Evolutionary conservation across 2,329 filamentous ascomycete genomes (phyloP).

Genomic region (Stenocarpella maydis): DNA sequence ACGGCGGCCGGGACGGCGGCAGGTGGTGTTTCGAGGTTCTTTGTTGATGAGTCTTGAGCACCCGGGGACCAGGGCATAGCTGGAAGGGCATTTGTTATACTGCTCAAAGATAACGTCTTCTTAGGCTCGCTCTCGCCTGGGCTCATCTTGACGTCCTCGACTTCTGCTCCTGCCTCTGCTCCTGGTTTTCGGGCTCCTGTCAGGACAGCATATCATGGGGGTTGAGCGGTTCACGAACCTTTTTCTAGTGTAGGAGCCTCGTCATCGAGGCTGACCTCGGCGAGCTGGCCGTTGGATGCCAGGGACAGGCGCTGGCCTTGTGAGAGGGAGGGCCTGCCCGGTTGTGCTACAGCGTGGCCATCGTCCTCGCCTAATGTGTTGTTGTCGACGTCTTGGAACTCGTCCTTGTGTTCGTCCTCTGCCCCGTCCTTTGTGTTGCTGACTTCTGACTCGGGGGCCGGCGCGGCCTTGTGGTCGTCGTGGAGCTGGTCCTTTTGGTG

Average conservation of each 20-base stretch:
- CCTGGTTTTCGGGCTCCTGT: neutral
- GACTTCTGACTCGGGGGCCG: constrained; percentile 34
- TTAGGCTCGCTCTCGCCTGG: constrained; percentile 57
- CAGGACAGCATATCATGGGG: constrained; percentile 29
- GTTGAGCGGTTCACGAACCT: constrained; percentile 33
- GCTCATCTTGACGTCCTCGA: constrained; percentile 43
- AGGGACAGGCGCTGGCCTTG: constrained; percentile 55
- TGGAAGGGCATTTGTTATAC: constrained; percentile 76
- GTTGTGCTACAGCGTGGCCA: constrained; percentile 27
- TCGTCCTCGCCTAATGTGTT: constrained; percentile 35
- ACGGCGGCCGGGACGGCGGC: constrained; percentile 39
- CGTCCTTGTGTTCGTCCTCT: constrained; percentile 44
- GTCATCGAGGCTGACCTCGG: constrained; percentile 74
- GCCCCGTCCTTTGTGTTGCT: constrained; percentile 44
- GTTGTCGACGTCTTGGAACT: constrained; percentile 39
- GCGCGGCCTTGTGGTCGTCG: constrained; percentile 15
- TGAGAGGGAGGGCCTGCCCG: constrained; percentile 47
- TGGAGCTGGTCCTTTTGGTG: constrained; percentile 38
- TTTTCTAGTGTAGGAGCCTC: constrained; percentile 49
- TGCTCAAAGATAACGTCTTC: constrained; percentile 70
- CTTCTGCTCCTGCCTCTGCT: constrained; percentile 31
- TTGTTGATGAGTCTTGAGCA: constrained; percentile 58
- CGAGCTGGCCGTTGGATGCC: constrained; percentile 53
- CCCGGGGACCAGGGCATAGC: constrained; percentile 76
- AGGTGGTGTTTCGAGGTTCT: constrained; percentile 45